Base-by-base conservation (phyloP, 768 basidiomycete genomes). In the Hysterangium stoloniferum region DNA sequence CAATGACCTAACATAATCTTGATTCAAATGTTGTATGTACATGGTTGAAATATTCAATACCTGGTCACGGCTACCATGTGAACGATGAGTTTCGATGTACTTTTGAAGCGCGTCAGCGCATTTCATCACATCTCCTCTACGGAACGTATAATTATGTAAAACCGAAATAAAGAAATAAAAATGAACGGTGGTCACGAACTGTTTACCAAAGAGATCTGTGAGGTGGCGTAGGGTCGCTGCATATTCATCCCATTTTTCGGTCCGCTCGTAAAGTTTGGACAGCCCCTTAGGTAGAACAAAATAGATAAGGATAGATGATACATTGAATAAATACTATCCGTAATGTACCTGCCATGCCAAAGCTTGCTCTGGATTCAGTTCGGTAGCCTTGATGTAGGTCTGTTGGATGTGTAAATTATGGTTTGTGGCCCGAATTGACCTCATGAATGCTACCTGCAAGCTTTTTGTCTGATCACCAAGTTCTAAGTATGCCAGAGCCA, bases 71-170 rank as follows among this genome's bases (percentile, higher is more conserved):
- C 77, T 76, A 4, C 86, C 88, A 53, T 80, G 71, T 40, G 76
- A 68, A 40, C 79, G 72, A 29, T 77, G 76, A 2, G 82, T 62
- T 4, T 79, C 74, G 13, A 97, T 67, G 27, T 89, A 65, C 58
- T 82, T 90, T 60, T 96, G 90, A 37, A 95, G 61, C 1, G 73
- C 70, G 62, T 92, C 87, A 2, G 87, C 92, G 53, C 84, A 86
- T 67, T 88, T 95, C 4, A 70, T 68, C 0, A 74, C 76, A 60
- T 98, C 93, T 33, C 77, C 68, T 4, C 93, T 92, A 57, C 12
- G 9, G 31, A 32, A 38, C 7, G 25, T 12, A 13, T 33, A 48
- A 19, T 52, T 56, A 53, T 9, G n/a, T 45, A 20, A 47, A 38
- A 4, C 7, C 3, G 12, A 42, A 36, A 48, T 37, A 15, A 13